Evolutionary conservation across 768 basidiomycete genomes (phyloP).

Genomic region (Cyathus striatus): DNA sequence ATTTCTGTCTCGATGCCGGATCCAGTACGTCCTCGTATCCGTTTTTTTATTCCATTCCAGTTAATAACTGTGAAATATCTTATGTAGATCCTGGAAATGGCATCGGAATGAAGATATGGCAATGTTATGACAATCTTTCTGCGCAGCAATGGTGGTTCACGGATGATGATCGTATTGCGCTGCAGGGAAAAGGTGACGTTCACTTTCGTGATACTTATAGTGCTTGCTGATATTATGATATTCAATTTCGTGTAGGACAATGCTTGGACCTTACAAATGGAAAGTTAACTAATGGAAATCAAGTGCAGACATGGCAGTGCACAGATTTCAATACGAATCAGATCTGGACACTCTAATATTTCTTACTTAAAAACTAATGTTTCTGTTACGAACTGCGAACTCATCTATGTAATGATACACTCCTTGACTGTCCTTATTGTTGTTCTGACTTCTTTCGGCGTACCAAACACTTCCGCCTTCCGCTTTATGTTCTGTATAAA

Average conservation of each 20-base stretch:
- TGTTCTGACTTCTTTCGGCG: no score
- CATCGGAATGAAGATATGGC: constrained; percentile 14
- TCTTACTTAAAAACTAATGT: neutral
- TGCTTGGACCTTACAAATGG: constrained; percentile 23
- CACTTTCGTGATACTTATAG: neutral
- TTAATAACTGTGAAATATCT: no score
- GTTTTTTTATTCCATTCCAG: no score
- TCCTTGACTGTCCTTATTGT: no score
- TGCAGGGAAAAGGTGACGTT: constrained; percentile 9
- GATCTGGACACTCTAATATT: constrained; percentile 15
- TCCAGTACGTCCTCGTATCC: neutral
- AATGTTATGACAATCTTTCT: constrained; percentile 11
- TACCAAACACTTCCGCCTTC: no score
- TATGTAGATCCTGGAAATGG: constrained; percentile 14
- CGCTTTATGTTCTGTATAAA: no score
- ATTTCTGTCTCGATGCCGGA: constrained; percentile 1
- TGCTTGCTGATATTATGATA: neutral
- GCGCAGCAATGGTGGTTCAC: constrained; percentile 14
- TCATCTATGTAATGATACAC: no score
- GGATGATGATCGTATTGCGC: constrained; percentile 11
- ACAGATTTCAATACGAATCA: constrained; percentile 17
- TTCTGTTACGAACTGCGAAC: no score
- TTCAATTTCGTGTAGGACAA: constrained; percentile 6
- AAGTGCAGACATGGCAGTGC: constrained; percentile 22
- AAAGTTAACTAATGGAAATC: constrained; percentile 16